Evolutionary conservation across 768 basidiomycete species (phyloP).

Genomic region (Suillus subalutaceus): DNA sequence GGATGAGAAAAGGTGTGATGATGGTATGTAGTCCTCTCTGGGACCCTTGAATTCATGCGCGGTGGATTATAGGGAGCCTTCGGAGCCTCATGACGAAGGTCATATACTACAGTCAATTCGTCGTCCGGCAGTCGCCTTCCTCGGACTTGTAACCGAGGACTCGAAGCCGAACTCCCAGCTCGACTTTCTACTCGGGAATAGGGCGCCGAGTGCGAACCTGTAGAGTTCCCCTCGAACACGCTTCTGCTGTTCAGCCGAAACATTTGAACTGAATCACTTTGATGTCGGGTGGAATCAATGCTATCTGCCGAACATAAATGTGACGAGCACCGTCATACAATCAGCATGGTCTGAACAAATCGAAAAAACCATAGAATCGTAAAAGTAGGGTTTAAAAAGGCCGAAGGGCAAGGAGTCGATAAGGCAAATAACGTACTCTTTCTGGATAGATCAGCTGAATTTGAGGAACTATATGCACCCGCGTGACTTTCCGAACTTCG

Average conservation of each 20-base stretch:
- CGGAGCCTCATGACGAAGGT: conserved; percentile 13
- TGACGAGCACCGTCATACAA: conserved; percentile 9
- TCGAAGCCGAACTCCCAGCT: conserved; percentile 51
- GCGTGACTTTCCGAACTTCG: conserved; percentile 7
- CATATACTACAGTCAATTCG: conserved; percentile 26
- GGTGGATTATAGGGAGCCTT: conserved; percentile 2
- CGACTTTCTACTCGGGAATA: conserved; percentile 50
- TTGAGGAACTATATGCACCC: conserved; percentile 18
- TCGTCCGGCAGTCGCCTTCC: conserved; percentile 47
- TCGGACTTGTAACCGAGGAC: conserved; percentile 44
- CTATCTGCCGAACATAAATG: conserved; percentile 25
- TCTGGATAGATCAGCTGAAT: conserved; percentile 35
- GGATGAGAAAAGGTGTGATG: conserved; percentile 6
- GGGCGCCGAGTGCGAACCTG: conserved; percentile 37
- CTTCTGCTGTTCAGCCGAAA: conserved; percentile 43
- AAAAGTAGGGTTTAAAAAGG: conserved; percentile 1
- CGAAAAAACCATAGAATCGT: not conserved
- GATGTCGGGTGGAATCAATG: conserved; percentile 31
- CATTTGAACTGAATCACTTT: conserved; percentile 28
- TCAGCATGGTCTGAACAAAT: conserved; percentile 11
- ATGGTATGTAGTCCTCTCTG: conserved; percentile 5
- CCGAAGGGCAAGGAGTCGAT: conserved; percentile 9
- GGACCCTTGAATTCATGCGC: conserved; percentile 3
- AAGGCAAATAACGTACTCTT: conserved; percentile 39
- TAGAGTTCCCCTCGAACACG: conserved; percentile 30